Evolutionary conservation across 441 rosid species (phyloP).

Genomic region (Metrosideros polymorpha): DNA sequence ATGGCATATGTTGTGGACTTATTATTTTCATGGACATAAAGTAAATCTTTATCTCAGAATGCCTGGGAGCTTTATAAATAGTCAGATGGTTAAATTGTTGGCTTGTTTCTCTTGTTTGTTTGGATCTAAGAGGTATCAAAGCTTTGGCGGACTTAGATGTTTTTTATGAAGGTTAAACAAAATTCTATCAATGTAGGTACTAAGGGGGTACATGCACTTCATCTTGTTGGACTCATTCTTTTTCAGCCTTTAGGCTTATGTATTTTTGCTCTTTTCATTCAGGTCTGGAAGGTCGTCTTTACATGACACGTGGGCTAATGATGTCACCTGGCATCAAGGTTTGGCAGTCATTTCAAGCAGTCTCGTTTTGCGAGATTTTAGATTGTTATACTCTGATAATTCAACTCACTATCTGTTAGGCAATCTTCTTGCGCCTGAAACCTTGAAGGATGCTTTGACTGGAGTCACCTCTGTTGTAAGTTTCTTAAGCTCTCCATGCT

Average conservation of each 20-base stretch:
- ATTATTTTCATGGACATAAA: not conserved
- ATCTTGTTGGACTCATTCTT: not conserved
- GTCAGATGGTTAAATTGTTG: not conserved
- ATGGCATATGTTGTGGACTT: not conserved
- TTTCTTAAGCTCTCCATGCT: not conserved
- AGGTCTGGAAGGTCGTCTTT: slow-evolving; percentile 81
- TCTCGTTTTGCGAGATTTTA: not conserved
- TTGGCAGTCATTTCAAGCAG: not conserved
- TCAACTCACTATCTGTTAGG: not conserved
- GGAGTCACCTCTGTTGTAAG: slow-evolving; percentile 93
- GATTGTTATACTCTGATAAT: not conserved
- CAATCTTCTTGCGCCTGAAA: no score
- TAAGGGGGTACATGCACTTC: not conserved
- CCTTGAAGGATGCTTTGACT: no score
- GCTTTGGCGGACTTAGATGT: not conserved
- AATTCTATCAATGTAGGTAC: not conserved
- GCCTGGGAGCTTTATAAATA: not conserved
- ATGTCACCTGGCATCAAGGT: slow-evolving; percentile 91
- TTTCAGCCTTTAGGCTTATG: not conserved
- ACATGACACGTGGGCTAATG: slow-evolving; percentile 71
- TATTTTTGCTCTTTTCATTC: slow-evolving; percentile 7
- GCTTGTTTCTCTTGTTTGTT: not conserved
- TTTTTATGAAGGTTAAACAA: not conserved
- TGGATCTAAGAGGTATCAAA: not conserved
- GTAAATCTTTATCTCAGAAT: not conserved